These are phyloP conservation scores for Pezicula carpinea DNA, from an alignment of 2,329 filamentous ascomycete species.

Conservation along the genomic window DNA sequence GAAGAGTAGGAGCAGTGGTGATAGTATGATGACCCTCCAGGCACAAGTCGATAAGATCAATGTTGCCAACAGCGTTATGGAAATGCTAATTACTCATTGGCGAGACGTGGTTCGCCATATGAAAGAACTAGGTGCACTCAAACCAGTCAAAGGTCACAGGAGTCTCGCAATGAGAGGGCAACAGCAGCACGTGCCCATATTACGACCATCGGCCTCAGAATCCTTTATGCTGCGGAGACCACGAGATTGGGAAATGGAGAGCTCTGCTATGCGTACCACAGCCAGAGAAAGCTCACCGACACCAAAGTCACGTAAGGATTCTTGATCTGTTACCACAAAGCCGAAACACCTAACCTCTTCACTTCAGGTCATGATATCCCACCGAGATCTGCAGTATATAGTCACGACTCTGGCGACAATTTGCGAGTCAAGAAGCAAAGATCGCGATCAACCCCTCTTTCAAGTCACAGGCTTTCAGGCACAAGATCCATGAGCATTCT, in stretches of 20 bases:
- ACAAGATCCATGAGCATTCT: conserved; percentile 18
- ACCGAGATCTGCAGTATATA: not conserved
- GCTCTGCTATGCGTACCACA: conserved; percentile 12
- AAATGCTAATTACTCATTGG: conserved; percentile 65
- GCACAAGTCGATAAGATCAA: conserved; percentile 48
- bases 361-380: not conserved
- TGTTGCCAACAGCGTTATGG: conserved; percentile 53
- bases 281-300: conserved; percentile 31
- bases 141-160: conserved; percentile 8
- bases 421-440: conserved; percentile 23
- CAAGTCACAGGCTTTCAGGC: conserved; percentile 15
- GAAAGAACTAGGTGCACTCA: conserved; percentile 35
- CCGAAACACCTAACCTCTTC: conserved; percentile 4
- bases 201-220: conserved; percentile 39
- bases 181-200: conserved; percentile 7
- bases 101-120: conserved; percentile 58
- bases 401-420: conserved; percentile 5
- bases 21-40: conserved; percentile 14
- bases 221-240: conserved; percentile 34
- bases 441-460: conserved; percentile 16
- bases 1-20: conserved; percentile 21
- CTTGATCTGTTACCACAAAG: conserved; percentile 10
- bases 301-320: conserved; percentile 26
- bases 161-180: conserved; percentile 10
- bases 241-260: conserved; percentile 29